These are phyloP conservation scores for Russula griseocarnosa DNA, from an alignment of 768 basidiomycete genomes.

Conservation along the genomic window DNA sequence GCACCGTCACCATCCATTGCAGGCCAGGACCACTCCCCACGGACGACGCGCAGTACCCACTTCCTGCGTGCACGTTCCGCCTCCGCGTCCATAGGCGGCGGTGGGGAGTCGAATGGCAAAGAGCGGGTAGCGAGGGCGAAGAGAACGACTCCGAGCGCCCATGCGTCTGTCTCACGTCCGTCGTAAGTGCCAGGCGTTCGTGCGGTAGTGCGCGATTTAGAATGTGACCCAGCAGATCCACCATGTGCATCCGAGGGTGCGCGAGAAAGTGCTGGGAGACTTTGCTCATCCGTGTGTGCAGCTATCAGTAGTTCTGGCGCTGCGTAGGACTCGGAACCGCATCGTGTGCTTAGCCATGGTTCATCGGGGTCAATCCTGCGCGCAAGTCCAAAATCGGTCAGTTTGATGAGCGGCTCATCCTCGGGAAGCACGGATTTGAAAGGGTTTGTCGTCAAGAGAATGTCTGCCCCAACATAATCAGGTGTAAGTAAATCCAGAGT, in stretches of 20 bases:
- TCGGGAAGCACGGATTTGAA: slow-evolving; percentile 36
- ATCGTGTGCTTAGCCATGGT: slow-evolving; percentile 69
- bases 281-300: slow-evolving; percentile 29
- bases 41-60: slow-evolving; percentile 76
- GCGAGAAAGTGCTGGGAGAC: slow-evolving; percentile 24
- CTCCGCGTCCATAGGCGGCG: slow-evolving; percentile 33
- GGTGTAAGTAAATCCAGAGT: not conserved
- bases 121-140: slow-evolving; percentile 68
- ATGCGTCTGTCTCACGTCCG: slow-evolving; percentile 79
- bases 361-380: slow-evolving; percentile 67
- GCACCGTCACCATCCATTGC: slow-evolving; percentile 11
- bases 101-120: slow-evolving; percentile 60
- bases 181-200: slow-evolving; percentile 57
- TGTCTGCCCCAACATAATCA: slow-evolving; percentile 45
- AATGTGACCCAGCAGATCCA: not conserved
- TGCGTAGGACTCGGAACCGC: slow-evolving; percentile 86
- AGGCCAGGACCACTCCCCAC: slow-evolving; percentile 77
- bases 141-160: slow-evolving; percentile 87
- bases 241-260: slow-evolving; percentile 18
- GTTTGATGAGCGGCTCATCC: slow-evolving; percentile 52
- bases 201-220: slow-evolving; percentile 41
- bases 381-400: slow-evolving; percentile 88
- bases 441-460: slow-evolving; percentile 61
- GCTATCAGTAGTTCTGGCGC: slow-evolving; percentile 68
- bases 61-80: slow-evolving; percentile 43